Conservation (phyloP, 2,329 filamentous ascomycete genomes). For the Aspergillus persii region DNA sequence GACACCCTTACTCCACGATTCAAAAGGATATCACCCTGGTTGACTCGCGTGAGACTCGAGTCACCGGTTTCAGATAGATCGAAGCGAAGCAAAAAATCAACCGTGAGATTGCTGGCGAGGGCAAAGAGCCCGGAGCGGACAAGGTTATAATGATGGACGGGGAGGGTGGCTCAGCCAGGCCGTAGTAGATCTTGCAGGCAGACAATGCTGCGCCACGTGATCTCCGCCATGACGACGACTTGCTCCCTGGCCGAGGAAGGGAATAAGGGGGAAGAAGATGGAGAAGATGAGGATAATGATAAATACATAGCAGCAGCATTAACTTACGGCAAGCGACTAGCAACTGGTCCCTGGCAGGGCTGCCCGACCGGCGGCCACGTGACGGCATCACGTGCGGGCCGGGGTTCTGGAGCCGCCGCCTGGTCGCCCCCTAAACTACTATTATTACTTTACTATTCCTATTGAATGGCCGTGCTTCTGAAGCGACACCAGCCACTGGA, state of each 20-base stretch:
- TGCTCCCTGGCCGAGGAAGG: neutral
- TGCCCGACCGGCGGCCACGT: neutral
- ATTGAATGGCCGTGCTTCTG: slow-evolving; percentile 15
- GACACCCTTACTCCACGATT: neutral
- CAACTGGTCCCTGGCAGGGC: neutral
- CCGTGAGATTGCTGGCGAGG: neutral
- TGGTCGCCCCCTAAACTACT: slow-evolving; percentile 16
- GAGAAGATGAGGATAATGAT: too few species aligned
- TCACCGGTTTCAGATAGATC: neutral
- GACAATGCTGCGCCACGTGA: neutral
- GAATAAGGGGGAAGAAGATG: neutral
- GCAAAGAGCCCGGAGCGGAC: neutral
- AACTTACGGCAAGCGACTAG: too few species aligned
- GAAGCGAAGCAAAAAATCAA: neutral
- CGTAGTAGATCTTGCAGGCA: neutral
- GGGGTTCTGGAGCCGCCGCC: slow-evolving; percentile 23
- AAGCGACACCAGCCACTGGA: slow-evolving; percentile 5
- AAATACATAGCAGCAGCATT: too few species aligned
- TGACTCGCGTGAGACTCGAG: neutral
- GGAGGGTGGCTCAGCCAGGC: neutral
- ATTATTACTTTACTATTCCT: neutral
- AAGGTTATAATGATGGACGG: neutral
- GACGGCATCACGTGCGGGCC: slow-evolving; percentile 13
- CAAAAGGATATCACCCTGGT: neutral
- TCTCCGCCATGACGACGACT: neutral